phyloP scores from a whole-genome alignment of 306 rosid species.

The Dalbergia cochinchinensis region DNA sequence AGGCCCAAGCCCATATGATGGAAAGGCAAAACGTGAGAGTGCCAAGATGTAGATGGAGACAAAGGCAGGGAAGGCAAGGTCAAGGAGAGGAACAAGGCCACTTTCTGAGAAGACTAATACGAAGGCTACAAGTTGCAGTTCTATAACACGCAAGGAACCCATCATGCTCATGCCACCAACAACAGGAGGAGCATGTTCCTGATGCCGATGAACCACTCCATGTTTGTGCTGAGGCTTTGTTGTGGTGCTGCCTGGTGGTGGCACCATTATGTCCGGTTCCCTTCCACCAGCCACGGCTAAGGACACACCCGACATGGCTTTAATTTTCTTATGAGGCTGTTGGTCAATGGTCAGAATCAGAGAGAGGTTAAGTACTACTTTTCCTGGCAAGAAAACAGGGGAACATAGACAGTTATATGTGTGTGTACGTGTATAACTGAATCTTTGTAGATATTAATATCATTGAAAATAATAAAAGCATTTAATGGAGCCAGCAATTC shows the following conservation, averaged over 20 bases:
- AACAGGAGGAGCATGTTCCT: background rate
- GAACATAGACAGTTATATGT: conserved; percentile 11
- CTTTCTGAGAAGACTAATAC: conserved; percentile 85
- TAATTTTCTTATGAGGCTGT: background rate
- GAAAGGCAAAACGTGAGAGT: conserved; percentile 73
- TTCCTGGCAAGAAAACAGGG: background rate
- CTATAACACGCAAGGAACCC: conserved; percentile 86
- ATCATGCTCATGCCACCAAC: conserved; percentile 59
- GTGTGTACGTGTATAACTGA: background rate
- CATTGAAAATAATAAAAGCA: background rate
- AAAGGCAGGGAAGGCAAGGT: conserved; percentile 69
- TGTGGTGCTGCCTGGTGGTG: background rate
- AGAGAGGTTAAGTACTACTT: background rate
- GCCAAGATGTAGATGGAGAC: conserved; percentile 62
- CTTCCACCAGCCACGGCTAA: conserved; percentile 58
- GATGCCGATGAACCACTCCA: background rate
- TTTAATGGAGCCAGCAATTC: background rate
- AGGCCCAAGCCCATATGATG: conserved; percentile 43
- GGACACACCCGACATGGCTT: conserved; percentile 71
- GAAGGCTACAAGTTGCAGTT: conserved; percentile 83
- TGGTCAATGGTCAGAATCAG: background rate
- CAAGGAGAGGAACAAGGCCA: conserved; percentile 82
- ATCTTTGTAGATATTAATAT: background rate
- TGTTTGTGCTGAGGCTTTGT: background rate
- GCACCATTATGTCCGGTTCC: conserved; percentile 36